Conservation (phyloP, 208 protist species). For the Ichthyophonus hoferi region DNA sequence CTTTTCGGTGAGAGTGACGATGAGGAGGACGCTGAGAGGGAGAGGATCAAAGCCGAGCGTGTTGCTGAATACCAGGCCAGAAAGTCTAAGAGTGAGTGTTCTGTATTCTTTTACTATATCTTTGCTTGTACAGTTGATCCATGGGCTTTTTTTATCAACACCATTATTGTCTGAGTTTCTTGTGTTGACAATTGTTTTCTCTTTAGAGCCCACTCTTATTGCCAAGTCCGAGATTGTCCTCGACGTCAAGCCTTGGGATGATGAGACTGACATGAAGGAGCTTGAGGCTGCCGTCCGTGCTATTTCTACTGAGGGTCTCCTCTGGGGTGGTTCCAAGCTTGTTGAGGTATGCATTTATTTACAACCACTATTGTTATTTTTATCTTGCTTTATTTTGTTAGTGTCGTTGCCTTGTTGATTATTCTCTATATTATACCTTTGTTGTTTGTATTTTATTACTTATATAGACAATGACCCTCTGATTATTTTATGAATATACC, state of each 20-base stretch:
- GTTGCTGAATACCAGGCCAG: conserved; percentile 36
- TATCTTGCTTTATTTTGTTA: no score
- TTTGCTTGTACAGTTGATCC: not conserved
- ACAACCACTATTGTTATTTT: not conserved
- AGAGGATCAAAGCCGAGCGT: conserved; percentile 40
- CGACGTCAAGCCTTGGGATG: conserved; percentile 87
- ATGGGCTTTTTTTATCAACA: not conserved
- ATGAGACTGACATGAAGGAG: conserved; percentile 72
- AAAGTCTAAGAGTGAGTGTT: not conserved
- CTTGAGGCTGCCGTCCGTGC: conserved; percentile 76
- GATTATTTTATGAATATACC: no score
- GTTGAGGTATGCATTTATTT: not conserved
- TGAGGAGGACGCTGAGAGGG: conserved; percentile 25
- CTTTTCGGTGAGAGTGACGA: conserved; percentile 46
- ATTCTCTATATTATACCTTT: no score
- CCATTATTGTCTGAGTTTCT: not conserved
- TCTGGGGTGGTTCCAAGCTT: conserved; percentile 69
- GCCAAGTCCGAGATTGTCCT: conserved; percentile 69
- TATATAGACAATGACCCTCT: no score
- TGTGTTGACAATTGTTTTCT: not conserved
- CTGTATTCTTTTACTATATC: not conserved
- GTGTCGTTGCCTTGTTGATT: no score
- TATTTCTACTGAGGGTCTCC: conserved; percentile 76
- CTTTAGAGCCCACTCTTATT: conserved; percentile 8
- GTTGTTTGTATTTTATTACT: no score